Percentiles rank a stretch among this genome's conserved stretches.
Conservation (phyloP, 1,284 basidiomycete genomes). For the Ustilago esculenta region DNA sequence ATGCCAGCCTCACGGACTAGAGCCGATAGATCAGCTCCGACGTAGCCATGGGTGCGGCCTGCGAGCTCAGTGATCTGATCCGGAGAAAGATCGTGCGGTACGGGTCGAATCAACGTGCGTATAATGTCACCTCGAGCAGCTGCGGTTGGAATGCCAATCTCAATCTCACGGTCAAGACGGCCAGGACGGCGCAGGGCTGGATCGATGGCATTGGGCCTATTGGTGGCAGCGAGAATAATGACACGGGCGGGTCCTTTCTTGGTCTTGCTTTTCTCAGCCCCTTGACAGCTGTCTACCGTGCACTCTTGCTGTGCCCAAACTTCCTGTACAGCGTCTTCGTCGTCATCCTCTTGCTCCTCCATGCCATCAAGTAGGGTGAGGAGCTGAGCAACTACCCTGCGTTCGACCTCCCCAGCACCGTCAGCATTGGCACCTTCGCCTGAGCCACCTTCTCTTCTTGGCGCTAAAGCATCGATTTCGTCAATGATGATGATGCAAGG, state of each 20-base stretch:
- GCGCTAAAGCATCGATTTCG: slow-evolving; percentile 94
- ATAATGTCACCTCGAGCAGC: slow-evolving; percentile 85
- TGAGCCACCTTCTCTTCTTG: slow-evolving; percentile 83
- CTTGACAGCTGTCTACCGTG: slow-evolving; percentile 65
- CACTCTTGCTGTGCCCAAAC: slow-evolving; percentile 1
- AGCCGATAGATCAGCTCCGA: slow-evolving; percentile 92
- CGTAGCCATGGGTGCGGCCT: slow-evolving; percentile 89
- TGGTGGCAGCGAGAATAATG: slow-evolving; percentile 95
- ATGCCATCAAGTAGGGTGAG: slow-evolving; percentile 96
- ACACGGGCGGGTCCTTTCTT: slow-evolving; percentile 71
- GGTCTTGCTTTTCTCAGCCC: neutral
- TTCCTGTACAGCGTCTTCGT: slow-evolving; percentile 39
- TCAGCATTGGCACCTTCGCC: slow-evolving; percentile 74
- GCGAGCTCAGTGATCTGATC: slow-evolving; percentile 77
- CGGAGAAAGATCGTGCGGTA: slow-evolving; percentile 77
- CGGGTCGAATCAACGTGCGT: slow-evolving; percentile 79
- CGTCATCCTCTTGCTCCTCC: slow-evolving; percentile 48
- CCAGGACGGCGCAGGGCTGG: slow-evolving; percentile 93
- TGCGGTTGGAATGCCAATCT: slow-evolving; percentile 92
- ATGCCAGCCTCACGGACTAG: slow-evolving; percentile 94
- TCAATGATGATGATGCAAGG: slow-evolving; percentile 90
- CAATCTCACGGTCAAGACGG: slow-evolving; percentile 94
- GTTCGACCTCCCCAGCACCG: slow-evolving; percentile 81
- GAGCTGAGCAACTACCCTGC: slow-evolving; percentile 91
- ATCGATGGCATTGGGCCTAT: slow-evolving; percentile 95